Evolutionary conservation across 371 early-diverging fungal species (phyloP).

Genomic region (Sanchytrium tribonematis): DNA sequence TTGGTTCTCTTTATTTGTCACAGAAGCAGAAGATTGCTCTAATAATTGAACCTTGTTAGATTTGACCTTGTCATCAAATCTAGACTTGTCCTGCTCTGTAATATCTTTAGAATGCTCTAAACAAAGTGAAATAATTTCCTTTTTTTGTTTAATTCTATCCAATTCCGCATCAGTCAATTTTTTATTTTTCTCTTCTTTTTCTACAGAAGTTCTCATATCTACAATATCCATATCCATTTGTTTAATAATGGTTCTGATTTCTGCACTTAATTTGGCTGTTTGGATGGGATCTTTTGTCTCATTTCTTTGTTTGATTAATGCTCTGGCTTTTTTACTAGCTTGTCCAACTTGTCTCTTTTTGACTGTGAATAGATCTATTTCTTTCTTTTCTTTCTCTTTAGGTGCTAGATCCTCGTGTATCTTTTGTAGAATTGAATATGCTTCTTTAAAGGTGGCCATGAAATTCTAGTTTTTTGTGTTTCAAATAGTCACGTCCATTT

Average conservation of each 20-base stretch:
- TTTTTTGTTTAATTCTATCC: background rate
- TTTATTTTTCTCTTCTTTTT: background rate
- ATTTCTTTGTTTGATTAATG: background rate
- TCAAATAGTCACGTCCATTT: too few relatives aligned
- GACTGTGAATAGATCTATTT: background rate
- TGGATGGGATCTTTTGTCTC: background rate
- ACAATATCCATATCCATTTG: background rate
- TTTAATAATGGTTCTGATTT: background rate
- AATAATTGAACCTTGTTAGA: background rate
- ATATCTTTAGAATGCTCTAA: background rate
- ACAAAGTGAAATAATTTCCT: background rate
- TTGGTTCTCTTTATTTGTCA: background rate
- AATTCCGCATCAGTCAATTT: background rate
- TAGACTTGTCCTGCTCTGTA: background rate
- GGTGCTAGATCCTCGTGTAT: background rate
- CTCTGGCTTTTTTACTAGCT: background rate
- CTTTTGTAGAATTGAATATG: background rate
- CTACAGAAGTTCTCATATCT: background rate
- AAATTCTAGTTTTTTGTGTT: background rate
- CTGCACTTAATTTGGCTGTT: background rate
- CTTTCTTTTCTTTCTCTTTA: background rate
- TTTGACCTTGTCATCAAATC: background rate
- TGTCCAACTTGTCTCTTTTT: conserved; percentile 1
- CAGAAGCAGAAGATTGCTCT: background rate
- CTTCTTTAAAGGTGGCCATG: background rate